Percentiles rank a stretch among this genome's conserved stretches.
Evolutionary conservation across 2,329 filamentous ascomycete species (phyloP).

Genomic region (Ophiobolus disseminans): DNA sequence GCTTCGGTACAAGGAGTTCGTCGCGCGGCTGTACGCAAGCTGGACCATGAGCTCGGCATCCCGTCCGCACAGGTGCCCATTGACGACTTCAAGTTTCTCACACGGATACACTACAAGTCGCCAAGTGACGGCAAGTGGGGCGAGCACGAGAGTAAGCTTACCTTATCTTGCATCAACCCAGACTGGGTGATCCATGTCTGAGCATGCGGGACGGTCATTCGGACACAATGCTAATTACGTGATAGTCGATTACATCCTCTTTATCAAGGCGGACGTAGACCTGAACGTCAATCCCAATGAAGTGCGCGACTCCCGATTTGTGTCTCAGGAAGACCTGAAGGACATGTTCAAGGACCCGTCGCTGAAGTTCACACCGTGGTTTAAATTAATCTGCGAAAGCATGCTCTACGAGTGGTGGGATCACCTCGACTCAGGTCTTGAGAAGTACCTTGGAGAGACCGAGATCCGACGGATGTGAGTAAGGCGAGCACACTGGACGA

Average conservation of each 20-base stretch:
- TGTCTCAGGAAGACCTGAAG: constrained; percentile 82
- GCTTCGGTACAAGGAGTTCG: constrained; percentile 87
- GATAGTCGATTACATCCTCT: constrained; percentile 95
- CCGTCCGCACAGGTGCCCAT: constrained; percentile 85
- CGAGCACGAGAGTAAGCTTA: constrained; percentile 89
- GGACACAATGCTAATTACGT: constrained; percentile 25
- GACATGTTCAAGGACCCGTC: constrained; percentile 80
- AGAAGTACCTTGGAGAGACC: constrained; percentile 85
- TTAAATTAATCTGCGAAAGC: constrained; percentile 97
- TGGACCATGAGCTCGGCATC: constrained; percentile 95
- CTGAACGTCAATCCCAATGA: constrained; percentile 85
- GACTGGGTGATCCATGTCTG: no score
- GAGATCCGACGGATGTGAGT: constrained; percentile 82
- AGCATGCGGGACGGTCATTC: background rate
- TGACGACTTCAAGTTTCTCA: constrained; percentile 91
- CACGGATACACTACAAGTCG: constrained; percentile 97
- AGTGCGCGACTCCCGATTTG: constrained; percentile 83
- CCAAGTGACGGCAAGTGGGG: constrained; percentile 98
- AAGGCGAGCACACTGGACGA: background rate
- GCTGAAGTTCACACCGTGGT: constrained; percentile 95
- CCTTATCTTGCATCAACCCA: background rate
- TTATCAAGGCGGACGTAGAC: constrained; percentile 88
- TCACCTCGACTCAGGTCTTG: constrained; percentile 78
- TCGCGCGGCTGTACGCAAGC: constrained; percentile 88
- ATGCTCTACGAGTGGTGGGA: constrained; percentile 99